phyloP scores from a whole-genome alignment of 2,329 filamentous ascomycete species.

The Pleoardoris graminearum region DNA sequence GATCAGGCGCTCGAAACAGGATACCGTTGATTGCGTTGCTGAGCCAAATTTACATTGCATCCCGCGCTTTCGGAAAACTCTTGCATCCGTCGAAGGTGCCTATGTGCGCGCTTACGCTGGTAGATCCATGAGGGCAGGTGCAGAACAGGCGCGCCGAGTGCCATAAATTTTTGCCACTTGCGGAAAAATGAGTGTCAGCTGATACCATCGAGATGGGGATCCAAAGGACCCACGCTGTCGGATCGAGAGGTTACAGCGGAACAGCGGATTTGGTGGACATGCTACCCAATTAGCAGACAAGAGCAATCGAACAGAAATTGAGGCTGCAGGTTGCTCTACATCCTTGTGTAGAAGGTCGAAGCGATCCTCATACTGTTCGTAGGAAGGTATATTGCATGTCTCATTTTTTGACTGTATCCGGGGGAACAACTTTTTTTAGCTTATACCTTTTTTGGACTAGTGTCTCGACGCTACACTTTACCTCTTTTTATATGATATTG shows the following conservation, averaged over 20 bases:
- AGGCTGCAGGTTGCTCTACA: not conserved
- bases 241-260: not conserved
- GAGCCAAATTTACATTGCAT: too few species aligned
- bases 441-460: too few species aligned
- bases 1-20: too few species aligned
- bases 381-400: not conserved
- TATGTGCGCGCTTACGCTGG: constrained; percentile 2
- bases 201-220: not conserved
- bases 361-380: not conserved
- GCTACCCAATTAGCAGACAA: not conserved
- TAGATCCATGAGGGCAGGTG: not conserved
- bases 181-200: not conserved
- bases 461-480: too few species aligned
- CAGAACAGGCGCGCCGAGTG: constrained; percentile 1
- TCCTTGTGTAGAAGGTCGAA: not conserved
- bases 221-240: not conserved
- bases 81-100: too few species aligned
- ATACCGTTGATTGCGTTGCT: too few species aligned
- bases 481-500: too few species aligned
- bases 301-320: not conserved
- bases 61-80: too few species aligned
- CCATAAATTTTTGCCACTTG: not conserved
- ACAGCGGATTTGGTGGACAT: not conserved
- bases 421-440: too few species aligned
- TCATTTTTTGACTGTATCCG: too few species aligned